Base-by-base conservation (phyloP, 495 filamentous ascomycete genomes). In the Penicillium atrosanguineum region DNA sequence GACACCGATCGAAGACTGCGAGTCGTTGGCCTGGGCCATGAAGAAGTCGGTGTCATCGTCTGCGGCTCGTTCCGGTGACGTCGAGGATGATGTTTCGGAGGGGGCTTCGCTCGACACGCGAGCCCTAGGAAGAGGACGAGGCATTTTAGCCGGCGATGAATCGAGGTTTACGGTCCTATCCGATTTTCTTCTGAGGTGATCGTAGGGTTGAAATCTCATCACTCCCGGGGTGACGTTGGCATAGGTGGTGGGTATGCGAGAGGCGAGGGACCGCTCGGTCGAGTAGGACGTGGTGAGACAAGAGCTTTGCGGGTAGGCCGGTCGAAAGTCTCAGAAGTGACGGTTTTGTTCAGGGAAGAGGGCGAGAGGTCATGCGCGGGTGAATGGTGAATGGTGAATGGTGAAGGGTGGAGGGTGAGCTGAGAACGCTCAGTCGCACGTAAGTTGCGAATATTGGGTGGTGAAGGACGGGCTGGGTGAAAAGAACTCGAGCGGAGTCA, bases 11-110 rank as follows among this genome's bases (percentile, higher is more conserved):
- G 92, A 97, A 6, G 92, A 96, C 60, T 91, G 82, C 4, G 90
- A 95, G 68, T 97, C 92, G 71, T 96, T 95, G 53, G 82, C 79
- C 53, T 85, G 87, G 41, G 83, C 81, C 69, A 82, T 86, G 71
- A 94, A 93, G 75, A 93, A 95, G 69, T 97, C 91, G 57, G 89
- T 94, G 68, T 96, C 91, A 70, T 96, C 91, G 69, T 95, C 90
- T 53, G 83, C 84, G 59, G 83, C 80, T 26, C 88, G 86, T 64
- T 87, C 88, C 20, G 91, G 91, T 1, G 91, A 95, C 66, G 87
- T 91, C 44, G 87, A 89, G 4, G 87, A 87, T 15, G 89, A 94
- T 14, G 89, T 88, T 57, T 72, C 73, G 54, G 75, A 78, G 52
- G 73, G 73, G 29, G 69, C 68, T 64, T 75, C 72, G 60, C 75